phyloP scores from a whole-genome alignment of 1,139 yeast genomes.

The Protomyces macrosporus region DNA sequence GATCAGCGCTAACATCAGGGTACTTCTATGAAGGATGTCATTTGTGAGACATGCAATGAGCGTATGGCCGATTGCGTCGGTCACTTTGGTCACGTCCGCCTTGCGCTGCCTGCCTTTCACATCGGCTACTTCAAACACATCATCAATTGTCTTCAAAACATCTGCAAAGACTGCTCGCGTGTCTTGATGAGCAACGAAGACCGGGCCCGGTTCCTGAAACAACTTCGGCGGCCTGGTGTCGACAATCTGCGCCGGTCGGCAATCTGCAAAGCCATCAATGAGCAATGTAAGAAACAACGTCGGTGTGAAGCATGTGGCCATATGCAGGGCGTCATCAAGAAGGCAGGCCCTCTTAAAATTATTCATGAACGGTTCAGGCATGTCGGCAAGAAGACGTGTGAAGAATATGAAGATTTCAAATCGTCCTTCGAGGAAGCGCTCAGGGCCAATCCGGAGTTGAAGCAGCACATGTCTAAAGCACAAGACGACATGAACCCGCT shows the following conservation, averaged over 20 bases:
- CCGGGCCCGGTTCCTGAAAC: conserved; percentile 63
- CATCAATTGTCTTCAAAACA: conserved; percentile 79
- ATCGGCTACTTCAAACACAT: conserved; percentile 94
- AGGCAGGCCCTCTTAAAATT: conserved; percentile 91
- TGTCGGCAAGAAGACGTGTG: conserved; percentile 84
- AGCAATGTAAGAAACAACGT: conserved; percentile 93
- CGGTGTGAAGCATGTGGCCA: conserved; percentile 83
- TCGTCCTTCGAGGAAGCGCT: conserved; percentile 60
- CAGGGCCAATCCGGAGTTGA: conserved; percentile 78
- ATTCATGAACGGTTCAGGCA: conserved; percentile 95
- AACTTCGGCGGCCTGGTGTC: conserved; percentile 77
- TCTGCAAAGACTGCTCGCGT: conserved; percentile 85
- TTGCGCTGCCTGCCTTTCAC: conserved; percentile 94
- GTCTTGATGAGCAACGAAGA: conserved; percentile 68
- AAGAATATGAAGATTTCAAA: conserved; percentile 83
- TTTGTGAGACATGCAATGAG: conserved; percentile 89
- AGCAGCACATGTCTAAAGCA: conserved; percentile 77
- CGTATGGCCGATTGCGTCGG: conserved; percentile 94
- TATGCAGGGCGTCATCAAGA: conserved; percentile 92
- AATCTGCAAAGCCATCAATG: conserved; percentile 70
- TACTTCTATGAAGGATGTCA: conserved; percentile 74
- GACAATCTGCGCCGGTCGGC: conserved; percentile 92
- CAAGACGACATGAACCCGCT: conserved; percentile 93
- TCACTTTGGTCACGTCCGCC: conserved; percentile 89
- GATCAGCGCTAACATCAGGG: conserved; percentile 45